Evolutionary conservation across 192 early-diverging fungal species (phyloP).

Genomic region (Physocladia obscura): DNA sequence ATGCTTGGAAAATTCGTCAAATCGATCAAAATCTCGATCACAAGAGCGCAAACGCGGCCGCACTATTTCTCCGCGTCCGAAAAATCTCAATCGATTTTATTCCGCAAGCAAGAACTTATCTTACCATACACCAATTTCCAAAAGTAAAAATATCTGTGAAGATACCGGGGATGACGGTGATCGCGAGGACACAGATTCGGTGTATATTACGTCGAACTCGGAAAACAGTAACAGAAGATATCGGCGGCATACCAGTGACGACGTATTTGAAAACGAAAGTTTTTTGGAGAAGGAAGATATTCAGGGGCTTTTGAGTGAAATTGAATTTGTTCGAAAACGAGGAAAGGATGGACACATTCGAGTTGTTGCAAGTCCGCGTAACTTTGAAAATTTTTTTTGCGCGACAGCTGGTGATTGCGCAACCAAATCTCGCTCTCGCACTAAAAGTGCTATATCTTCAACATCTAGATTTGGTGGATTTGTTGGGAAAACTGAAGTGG

Average conservation of each 20-base stretch:
- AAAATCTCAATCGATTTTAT: neutral
- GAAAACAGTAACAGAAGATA: neutral
- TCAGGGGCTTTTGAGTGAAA: conserved; percentile 27
- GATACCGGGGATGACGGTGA: conserved; percentile 15
- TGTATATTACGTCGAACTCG: neutral
- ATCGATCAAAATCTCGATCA: neutral
- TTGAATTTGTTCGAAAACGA: conserved; percentile 28
- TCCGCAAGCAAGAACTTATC: too few relatives aligned
- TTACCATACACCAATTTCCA: too few relatives aligned
- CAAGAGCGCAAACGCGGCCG: neutral
- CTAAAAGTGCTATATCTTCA: too few relatives aligned
- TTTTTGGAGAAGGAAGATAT: conserved; percentile 29
- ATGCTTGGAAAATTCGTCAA: too few relatives aligned
- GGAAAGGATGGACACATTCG: conserved; percentile 17
- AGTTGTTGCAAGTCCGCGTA: conserved; percentile 6
- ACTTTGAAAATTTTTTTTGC: too few relatives aligned
- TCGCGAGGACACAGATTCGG: neutral
- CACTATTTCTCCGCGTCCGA: neutral
- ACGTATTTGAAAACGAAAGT: neutral
- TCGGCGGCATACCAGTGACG: too few relatives aligned
- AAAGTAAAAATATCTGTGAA: too few relatives aligned
- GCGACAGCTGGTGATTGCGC: too few relatives aligned
- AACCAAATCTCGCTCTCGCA: too few relatives aligned
- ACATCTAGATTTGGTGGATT: too few relatives aligned
- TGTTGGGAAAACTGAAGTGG: too few relatives aligned